Percentiles rank a stretch among this genome's conserved stretches.
Evolutionary conservation across 352 stramenopile species (phyloP).

Genomic region (Pythium biforme): DNA sequence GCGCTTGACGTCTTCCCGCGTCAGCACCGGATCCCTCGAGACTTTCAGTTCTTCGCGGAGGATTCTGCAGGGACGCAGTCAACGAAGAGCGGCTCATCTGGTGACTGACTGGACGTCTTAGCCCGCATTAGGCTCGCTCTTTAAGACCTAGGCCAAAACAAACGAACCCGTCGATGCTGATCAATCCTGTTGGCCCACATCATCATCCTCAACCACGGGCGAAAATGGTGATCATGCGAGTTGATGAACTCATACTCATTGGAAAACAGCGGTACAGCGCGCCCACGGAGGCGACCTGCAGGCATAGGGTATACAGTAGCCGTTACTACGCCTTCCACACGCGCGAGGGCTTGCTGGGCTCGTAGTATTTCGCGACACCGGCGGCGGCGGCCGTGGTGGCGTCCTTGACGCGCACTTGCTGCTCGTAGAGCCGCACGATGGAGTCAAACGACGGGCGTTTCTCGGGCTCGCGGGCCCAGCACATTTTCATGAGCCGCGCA

Average conservation of each 20-base stretch:
- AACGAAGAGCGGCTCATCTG: background rate
- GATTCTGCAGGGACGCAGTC: background rate
- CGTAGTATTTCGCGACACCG: background rate
- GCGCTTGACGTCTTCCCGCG: background rate
- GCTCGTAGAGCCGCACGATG: conserved; percentile 53
- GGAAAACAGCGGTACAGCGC: too few relatives aligned
- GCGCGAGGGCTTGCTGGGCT: background rate
- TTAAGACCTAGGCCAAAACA: background rate
- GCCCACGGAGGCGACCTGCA: too few relatives aligned
- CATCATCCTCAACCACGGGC: too few relatives aligned
- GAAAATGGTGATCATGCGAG: too few relatives aligned
- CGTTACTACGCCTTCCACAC: background rate
- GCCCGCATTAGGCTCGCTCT: background rate
- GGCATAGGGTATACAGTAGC: background rate
- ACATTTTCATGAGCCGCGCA: conserved; percentile 69
- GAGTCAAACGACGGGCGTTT: conserved; percentile 68
- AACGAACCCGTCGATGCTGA: background rate
- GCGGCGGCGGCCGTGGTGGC: background rate
- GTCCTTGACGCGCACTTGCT: background rate
- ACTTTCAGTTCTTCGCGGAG: background rate
- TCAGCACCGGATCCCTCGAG: background rate
- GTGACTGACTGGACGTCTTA: background rate
- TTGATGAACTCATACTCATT: too few relatives aligned
- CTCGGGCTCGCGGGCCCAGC: conserved; percentile 74
- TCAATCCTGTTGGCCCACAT: background rate